A percentile compares a stretch with the other conserved stretches of the same genome.
Conservation (phyloP, 768 basidiomycete genomes). For the Tremella yokohamensis region DNA sequence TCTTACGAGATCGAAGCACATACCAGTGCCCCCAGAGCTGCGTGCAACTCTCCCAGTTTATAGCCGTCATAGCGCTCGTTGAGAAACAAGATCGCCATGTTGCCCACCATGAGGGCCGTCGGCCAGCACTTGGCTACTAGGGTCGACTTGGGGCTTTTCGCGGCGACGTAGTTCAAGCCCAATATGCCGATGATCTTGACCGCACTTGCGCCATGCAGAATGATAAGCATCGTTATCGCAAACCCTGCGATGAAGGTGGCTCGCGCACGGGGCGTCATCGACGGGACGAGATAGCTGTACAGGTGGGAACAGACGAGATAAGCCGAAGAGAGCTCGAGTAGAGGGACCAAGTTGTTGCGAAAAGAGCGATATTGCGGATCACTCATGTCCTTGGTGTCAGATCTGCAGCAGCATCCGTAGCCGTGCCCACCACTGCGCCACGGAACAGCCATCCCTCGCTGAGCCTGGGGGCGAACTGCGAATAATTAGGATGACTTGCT, state of each 20-base stretch:
- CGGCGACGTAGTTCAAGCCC: slow-evolving; percentile 64
- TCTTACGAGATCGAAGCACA: slow-evolving; percentile 36
- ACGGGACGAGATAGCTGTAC: slow-evolving; percentile 10
- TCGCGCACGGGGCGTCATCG: slow-evolving; percentile 8
- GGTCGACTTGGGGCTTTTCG: slow-evolving; percentile 50
- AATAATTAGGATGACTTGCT: slow-evolving; percentile 76
- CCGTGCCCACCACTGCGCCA: slow-evolving; percentile 65
- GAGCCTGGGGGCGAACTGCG: slow-evolving; percentile 59
- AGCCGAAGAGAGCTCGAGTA: slow-evolving; percentile 57
- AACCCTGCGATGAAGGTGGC: slow-evolving; percentile 51
- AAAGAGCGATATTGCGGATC: slow-evolving; percentile 88
- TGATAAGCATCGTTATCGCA: slow-evolving; percentile 63
- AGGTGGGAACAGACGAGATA: slow-evolving; percentile 60
- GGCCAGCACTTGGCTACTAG: slow-evolving; percentile 28
- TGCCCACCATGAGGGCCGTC: slow-evolving; percentile 68
- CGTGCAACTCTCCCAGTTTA: slow-evolving; percentile 59
- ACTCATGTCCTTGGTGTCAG: slow-evolving; percentile 70
- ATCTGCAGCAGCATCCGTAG: neutral
- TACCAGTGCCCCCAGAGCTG: slow-evolving; percentile 63
- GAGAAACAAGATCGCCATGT: slow-evolving; percentile 65
- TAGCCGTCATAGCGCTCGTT: slow-evolving; percentile 78
- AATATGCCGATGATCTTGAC: slow-evolving; percentile 76
- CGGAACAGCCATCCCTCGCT: slow-evolving; percentile 77
- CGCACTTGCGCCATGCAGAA: slow-evolving; percentile 74
- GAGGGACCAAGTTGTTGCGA: slow-evolving; percentile 68